Conservation (phyloP, 108 stramenopile genomes). For the Skeletonema menzelii region DNA sequence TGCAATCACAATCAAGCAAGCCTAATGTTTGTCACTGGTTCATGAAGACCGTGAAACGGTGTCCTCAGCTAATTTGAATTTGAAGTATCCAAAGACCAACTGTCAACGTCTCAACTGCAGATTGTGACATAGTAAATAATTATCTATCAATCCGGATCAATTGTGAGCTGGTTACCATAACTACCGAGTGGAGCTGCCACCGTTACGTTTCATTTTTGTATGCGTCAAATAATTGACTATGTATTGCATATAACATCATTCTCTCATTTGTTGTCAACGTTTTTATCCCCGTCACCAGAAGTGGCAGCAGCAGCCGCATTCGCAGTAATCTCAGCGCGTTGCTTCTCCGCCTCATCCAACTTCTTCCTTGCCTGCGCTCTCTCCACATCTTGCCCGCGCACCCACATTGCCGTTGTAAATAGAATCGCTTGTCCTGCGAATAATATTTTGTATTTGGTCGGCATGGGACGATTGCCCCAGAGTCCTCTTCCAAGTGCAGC, state of each 20-base stretch:
- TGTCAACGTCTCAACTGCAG: too few species aligned
- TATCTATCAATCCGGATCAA: too few species aligned
- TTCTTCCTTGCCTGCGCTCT: slow-evolving; percentile 7
- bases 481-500: slow-evolving; percentile 12
- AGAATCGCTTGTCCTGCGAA: slow-evolving; percentile 7
- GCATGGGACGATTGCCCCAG: slow-evolving; percentile 28
- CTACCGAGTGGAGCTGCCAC: too few species aligned
- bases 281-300: neutral
- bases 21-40: too few species aligned
- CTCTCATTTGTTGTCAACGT: neutral
- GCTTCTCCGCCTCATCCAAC: slow-evolving; percentile 11
- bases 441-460: slow-evolving; percentile 8
- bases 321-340: neutral
- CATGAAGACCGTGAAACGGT: too few species aligned
- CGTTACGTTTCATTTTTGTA: too few species aligned
- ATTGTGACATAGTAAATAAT: too few species aligned
- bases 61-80: too few species aligned
- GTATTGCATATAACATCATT: neutral
- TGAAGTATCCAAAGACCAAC: too few species aligned
- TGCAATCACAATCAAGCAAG: too few species aligned
- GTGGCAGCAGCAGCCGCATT: neutral
- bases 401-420: slow-evolving; percentile 4
- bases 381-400: slow-evolving; percentile 18
- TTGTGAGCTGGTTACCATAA: too few species aligned
- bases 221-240: too few species aligned